Evolutionary conservation across 257 asterid genomes (phyloP).

Genomic region (Ocimum tenuiflorum): DNA sequence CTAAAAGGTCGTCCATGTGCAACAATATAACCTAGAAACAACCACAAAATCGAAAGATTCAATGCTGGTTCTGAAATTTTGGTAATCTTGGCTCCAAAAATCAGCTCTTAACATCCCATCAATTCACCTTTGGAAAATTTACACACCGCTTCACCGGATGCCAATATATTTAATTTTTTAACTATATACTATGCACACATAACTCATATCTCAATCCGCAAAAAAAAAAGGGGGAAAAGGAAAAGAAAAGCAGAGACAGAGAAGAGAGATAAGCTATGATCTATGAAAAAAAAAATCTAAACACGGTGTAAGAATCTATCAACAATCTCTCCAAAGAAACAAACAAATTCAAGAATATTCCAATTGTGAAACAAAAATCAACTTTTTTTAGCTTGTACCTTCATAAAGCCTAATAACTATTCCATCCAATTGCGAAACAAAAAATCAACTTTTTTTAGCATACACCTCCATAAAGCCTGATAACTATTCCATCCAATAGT

Average conservation of each 20-base stretch:
- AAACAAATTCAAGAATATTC: neutral
- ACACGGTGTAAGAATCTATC: neutral
- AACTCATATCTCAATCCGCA: neutral
- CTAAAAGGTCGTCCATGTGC: conserved; percentile 40
- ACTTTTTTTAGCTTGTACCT: neutral
- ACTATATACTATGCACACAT: too few species aligned
- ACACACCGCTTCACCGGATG: too few species aligned
- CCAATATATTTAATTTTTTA: too few species aligned
- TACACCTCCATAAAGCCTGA: neutral
- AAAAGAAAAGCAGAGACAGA: too few species aligned
- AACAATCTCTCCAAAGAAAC: neutral
- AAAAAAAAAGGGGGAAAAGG: neutral
- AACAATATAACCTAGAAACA: conserved; percentile 56
- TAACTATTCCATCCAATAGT: neutral
- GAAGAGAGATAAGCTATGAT: neutral
- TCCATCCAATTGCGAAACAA: neutral
- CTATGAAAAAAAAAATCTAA: neutral
- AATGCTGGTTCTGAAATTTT: neutral
- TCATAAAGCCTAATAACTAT: neutral
- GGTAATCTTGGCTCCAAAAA: neutral
- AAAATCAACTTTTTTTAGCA: neutral
- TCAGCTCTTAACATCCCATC: too few species aligned
- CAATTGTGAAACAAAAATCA: neutral
- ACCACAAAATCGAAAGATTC: neutral
- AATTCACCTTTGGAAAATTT: too few species aligned